Conservation (phyloP, 495 filamentous ascomycete species). For the Coniosporium apollinis region DNA sequence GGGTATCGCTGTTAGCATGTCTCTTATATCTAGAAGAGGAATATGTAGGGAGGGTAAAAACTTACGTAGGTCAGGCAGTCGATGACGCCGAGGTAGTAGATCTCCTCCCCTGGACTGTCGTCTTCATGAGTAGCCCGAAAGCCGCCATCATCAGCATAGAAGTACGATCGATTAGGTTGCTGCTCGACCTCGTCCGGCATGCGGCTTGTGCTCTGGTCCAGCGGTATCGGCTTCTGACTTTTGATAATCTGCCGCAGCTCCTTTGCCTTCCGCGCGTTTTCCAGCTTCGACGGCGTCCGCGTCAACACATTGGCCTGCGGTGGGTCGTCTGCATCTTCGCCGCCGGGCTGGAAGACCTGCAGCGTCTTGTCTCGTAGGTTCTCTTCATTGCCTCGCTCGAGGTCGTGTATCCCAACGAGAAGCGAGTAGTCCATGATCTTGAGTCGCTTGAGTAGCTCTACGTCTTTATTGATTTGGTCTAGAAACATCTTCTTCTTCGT, state of each 20-base stretch:
- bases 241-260: slow-evolving; percentile 87
- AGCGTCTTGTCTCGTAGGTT: slow-evolving; percentile 89
- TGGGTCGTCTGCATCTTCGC: slow-evolving; percentile 38
- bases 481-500: slow-evolving; percentile 74
- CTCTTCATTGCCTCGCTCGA: slow-evolving; percentile 79
- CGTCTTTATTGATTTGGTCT: slow-evolving; percentile 74
- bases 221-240: slow-evolving; percentile 74
- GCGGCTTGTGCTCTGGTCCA: slow-evolving; percentile 63
- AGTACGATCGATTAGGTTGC: slow-evolving; percentile 51
- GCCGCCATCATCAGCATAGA: slow-evolving; percentile 88
- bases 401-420: slow-evolving; percentile 83
- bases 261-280: slow-evolving; percentile 79
- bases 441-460: slow-evolving; percentile 63
- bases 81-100: slow-evolving; percentile 96
- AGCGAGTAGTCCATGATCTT: slow-evolving; percentile 99
- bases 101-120: slow-evolving; percentile 67
- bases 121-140: slow-evolving; percentile 88
- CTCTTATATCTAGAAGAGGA: not conserved
- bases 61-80: slow-evolving; percentile 91
- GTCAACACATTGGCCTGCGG: slow-evolving; percentile 46
- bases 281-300: slow-evolving; percentile 86
- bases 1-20: slow-evolving; percentile 21
- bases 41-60: slow-evolving; percentile 5
- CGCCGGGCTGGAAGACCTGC: slow-evolving; percentile 87
- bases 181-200: slow-evolving; percentile 80